Percentiles rank a stretch among this genome's conserved stretches.
Evolutionary conservation across 1,284 basidiomycete genomes (phyloP).

Genomic region (Puccinia triticina): DNA sequence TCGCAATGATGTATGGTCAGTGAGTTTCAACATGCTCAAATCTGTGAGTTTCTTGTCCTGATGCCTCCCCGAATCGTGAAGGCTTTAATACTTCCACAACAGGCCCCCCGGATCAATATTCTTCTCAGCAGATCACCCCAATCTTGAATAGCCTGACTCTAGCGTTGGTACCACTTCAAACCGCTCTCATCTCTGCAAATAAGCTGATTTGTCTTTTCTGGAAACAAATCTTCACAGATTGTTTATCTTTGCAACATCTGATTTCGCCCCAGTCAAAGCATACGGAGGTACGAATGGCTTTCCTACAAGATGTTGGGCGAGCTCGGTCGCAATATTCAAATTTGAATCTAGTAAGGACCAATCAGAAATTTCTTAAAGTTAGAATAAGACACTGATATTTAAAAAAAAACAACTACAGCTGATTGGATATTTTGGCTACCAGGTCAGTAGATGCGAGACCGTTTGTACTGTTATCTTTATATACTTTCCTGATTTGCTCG

Average conservation of each 20-base stretch:
- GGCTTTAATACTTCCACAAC: neutral
- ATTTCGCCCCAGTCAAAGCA: slow-evolving; percentile 4
- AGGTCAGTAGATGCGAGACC: slow-evolving; percentile 3
- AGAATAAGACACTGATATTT: neutral
- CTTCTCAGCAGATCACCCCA: neutral
- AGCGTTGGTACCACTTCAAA: neutral
- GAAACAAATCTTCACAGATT: slow-evolving; percentile 17
- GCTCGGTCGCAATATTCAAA: slow-evolving; percentile 9
- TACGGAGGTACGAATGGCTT: slow-evolving; percentile 23
- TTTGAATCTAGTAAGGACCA: slow-evolving; percentile 17
- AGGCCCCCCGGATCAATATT: neutral
- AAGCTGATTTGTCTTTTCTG: neutral
- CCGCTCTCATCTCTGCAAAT: neutral
- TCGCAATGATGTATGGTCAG: slow-evolving; percentile 43
- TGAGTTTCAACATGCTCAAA: neutral
- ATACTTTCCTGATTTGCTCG: neutral
- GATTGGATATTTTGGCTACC: slow-evolving; percentile 48
- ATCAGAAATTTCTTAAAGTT: neutral
- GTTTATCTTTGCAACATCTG: slow-evolving; percentile 29
- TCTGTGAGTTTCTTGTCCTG: neutral
- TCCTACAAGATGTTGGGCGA: slow-evolving; percentile 32
- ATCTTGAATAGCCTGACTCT: slow-evolving; percentile 28
- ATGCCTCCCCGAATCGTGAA: neutral
- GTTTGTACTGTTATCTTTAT: neutral
- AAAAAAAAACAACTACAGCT: neutral